Base-by-base conservation (phyloP, 164 flowering plant species). In the Amborella trichopoda region DNA sequence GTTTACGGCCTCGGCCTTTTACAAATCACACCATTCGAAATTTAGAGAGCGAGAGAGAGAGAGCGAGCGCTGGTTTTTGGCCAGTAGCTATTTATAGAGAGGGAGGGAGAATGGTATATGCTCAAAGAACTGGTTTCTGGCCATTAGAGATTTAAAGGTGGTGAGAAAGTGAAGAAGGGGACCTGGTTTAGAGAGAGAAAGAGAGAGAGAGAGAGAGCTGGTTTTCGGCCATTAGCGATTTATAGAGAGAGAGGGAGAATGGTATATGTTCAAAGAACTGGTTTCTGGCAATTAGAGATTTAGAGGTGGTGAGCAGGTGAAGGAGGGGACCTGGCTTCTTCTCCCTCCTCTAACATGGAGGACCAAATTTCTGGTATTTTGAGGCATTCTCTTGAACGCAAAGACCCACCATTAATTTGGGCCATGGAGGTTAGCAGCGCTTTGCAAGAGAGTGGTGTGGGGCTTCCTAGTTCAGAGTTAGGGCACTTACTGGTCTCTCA, bases 401-500 rank as follows among this genome's bases (percentile, higher is more conserved):
- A 56, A 23, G 81, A 69, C 21, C 19, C 65, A 16, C 74, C 77
- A 2, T 24, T 66, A 45, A 48, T 60, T 1, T 78, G 79, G 81
- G 72, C 73, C 3, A 40, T 56, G 61, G 77, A 73, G 45, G 54
- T 73, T 12, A 46, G 48, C 26, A 69, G 61, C 19, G 60, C 60
- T 48, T 40, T 65, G 2, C 45, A 51, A 13, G 60, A 48, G 21
- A 50, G 60, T 3, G 72, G 68, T 17, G 32, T 58, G 11, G 56
- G 39, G 50, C 25, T 67, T 22, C 77, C 81, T 8, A 56, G 64
- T 50, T 30, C 58, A 5, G 88, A 76, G 49, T 49, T 77, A 20
- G 88, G 74, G 32, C 50, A 71, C 27, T 45, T 66, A 8, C 38
- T 80, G 32, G 72, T 72, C 2, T 54, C 66, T 5, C 64, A 63